Evolutionary conservation across 345 rosid genomes (phyloP).

Genomic region (Isatis tinctoria): DNA sequence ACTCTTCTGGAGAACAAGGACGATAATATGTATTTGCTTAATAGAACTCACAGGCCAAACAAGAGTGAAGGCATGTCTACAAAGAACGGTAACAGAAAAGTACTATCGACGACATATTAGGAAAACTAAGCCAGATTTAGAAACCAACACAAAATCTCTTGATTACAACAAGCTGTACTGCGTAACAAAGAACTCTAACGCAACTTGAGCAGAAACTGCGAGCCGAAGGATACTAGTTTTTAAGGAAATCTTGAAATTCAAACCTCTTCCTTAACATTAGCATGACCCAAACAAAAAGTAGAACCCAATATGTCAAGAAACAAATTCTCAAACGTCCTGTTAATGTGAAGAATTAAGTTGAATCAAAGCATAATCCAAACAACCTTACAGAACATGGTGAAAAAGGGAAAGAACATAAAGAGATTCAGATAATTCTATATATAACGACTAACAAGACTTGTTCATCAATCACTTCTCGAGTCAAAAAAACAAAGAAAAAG

Average conservation of each 20-base stretch:
- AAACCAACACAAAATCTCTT: neutral
- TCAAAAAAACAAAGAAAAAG: neutral
- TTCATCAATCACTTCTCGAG: neutral
- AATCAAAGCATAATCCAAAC: neutral
- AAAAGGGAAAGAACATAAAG: neutral
- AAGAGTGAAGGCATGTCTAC: neutral
- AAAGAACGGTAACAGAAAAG: slow-evolving; percentile 6
- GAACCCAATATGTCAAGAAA: neutral
- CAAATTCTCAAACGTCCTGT: neutral
- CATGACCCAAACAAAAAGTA: neutral
- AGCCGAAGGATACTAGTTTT: neutral
- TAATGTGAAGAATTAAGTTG: neutral
- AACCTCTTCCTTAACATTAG: neutral
- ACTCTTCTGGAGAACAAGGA: neutral
- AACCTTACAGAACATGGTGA: neutral
- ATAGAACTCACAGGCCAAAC: neutral
- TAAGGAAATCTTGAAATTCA: neutral
- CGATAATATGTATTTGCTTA: neutral
- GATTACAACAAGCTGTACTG: neutral
- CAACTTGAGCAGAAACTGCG: neutral
- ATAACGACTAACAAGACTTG: neutral
- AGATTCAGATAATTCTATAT: neutral
- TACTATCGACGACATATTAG: neutral
- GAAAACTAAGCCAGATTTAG: neutral
- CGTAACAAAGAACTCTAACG: neutral